Percentiles rank a stretch among this genome's conserved stretches.
Evolutionary conservation across 371 early-diverging fungal species (phyloP).

Genomic region (Rhizomucor miehei): DNA sequence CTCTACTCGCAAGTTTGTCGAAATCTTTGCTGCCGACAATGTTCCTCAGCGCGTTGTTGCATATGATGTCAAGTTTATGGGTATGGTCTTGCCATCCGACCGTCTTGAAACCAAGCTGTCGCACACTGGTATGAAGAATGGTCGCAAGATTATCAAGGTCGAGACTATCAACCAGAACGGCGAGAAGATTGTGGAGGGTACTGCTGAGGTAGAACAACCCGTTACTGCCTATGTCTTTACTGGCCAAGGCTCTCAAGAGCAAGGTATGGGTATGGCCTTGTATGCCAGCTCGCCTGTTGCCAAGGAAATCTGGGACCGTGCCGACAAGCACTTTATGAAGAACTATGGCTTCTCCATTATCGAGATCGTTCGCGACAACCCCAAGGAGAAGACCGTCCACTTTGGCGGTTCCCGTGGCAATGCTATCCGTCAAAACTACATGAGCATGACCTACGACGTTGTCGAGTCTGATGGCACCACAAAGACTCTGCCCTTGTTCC

Average conservation of each 20-base stretch:
- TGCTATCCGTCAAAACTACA: constrained; percentile 85
- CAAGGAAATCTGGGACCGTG: constrained; percentile 89
- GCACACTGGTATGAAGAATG: constrained; percentile 96
- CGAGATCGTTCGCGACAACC: constrained; percentile 93
- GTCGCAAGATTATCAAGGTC: constrained; percentile 92
- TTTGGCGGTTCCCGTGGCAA: constrained; percentile 94
- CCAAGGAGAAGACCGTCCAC: constrained; percentile 85
- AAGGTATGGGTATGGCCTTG: constrained; percentile 96
- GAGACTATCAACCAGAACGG: constrained; percentile 89
- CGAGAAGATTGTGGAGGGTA: constrained; percentile 85
- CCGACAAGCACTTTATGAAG: constrained; percentile 84
- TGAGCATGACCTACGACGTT: constrained; percentile 88
- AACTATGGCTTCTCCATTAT: constrained; percentile 92
- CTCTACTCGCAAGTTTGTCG: constrained; percentile 93
- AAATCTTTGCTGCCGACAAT: constrained; percentile 94
- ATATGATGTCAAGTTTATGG: constrained; percentile 79
- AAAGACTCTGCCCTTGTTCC: constrained; percentile 86
- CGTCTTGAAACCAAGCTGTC: constrained; percentile 84
- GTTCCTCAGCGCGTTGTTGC: constrained; percentile 84
- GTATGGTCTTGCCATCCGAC: constrained; percentile 88
- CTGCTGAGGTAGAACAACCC: constrained; percentile 93
- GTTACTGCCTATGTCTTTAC: constrained; percentile 92
- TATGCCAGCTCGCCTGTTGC: constrained; percentile 85
- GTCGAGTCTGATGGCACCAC: constrained; percentile 70
- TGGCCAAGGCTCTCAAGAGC: constrained; percentile 96